These are phyloP conservation scores for Stachybotrys echinatus DNA, from an alignment of 2,329 filamentous ascomycete species.

Conservation along the genomic window DNA sequence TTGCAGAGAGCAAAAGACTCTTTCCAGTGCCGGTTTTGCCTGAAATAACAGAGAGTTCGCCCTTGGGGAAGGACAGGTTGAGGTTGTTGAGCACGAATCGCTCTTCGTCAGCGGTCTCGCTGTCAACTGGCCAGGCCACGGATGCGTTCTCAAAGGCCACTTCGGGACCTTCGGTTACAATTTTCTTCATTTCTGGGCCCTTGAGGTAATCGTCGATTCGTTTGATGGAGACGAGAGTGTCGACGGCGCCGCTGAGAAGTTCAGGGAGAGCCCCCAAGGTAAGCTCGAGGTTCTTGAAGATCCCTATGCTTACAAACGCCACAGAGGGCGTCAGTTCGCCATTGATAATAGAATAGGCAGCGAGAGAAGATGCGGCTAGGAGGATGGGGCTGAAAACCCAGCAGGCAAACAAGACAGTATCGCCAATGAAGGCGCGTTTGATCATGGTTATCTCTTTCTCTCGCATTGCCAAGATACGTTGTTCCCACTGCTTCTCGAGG, in stretches of 20 bases:
- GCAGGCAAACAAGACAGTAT: constrained; percentile 58
- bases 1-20: constrained; percentile 65
- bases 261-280: constrained; percentile 68
- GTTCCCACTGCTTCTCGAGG: constrained; percentile 69
- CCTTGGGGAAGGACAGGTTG: constrained; percentile 60
- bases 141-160: constrained; percentile 63
- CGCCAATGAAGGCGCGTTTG: constrained; percentile 60
- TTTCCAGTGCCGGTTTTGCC: constrained; percentile 77
- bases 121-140: constrained; percentile 70
- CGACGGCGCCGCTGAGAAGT: constrained; percentile 63
- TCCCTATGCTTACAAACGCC: constrained; percentile 71
- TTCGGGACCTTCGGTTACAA: constrained; percentile 48
- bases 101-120: constrained; percentile 48
- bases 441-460: constrained; percentile 62
- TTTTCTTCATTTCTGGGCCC: constrained; percentile 57
- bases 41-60: constrained; percentile 68
- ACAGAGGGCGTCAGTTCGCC: constrained; percentile 63
- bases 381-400: constrained; percentile 72
- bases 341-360: constrained; percentile 60
- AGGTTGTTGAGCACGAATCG: constrained; percentile 62
- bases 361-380: constrained; percentile 65
- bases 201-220: constrained; percentile 68
- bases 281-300: constrained; percentile 70
- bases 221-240: constrained; percentile 67
- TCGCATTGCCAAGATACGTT: constrained; percentile 57